These are phyloP conservation scores for Alternaria triticimaculans DNA, from an alignment of 2,329 filamentous ascomycete species.

Conservation along the genomic window DNA sequence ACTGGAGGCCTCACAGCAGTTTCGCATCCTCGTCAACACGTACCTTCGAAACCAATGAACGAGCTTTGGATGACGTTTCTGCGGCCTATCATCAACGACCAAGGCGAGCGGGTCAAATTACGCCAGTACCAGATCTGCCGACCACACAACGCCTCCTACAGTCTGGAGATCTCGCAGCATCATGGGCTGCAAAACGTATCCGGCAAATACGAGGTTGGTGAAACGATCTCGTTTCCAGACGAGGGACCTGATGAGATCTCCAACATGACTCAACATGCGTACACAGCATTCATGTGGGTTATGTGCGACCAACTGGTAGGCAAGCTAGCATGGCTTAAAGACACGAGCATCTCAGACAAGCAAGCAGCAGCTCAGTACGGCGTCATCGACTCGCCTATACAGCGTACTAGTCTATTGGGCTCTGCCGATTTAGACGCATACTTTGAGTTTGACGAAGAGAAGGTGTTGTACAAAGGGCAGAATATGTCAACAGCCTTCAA, in stretches of 20 bases:
- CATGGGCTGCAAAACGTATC: background rate
- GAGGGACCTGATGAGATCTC: background rate
- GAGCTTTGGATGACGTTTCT: conserved; percentile 24
- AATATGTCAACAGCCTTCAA: background rate
- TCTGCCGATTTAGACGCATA: background rate
- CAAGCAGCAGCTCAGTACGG: background rate
- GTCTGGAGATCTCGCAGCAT: background rate
- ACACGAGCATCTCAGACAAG: background rate
- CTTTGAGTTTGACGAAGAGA: background rate
- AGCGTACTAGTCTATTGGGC: background rate
- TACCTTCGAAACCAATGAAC: background rate
- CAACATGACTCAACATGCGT: conserved; percentile 26
- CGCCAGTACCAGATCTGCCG: conserved; percentile 21
- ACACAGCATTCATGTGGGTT: conserved; percentile 25
- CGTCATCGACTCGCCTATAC: background rate
- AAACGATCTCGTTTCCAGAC: background rate
- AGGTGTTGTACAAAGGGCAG: background rate
- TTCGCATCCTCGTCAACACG: background rate
- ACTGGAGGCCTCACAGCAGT: background rate
- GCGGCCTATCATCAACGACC: background rate
- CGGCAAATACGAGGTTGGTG: background rate
- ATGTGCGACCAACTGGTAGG: conserved; percentile 23
- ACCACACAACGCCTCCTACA: background rate
- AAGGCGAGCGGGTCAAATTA: conserved; percentile 5
- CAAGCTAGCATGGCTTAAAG: conserved; percentile 19